Base-by-base conservation (phyloP, 164 flowering plant genomes). In the Taxillus chinensis region DNA sequence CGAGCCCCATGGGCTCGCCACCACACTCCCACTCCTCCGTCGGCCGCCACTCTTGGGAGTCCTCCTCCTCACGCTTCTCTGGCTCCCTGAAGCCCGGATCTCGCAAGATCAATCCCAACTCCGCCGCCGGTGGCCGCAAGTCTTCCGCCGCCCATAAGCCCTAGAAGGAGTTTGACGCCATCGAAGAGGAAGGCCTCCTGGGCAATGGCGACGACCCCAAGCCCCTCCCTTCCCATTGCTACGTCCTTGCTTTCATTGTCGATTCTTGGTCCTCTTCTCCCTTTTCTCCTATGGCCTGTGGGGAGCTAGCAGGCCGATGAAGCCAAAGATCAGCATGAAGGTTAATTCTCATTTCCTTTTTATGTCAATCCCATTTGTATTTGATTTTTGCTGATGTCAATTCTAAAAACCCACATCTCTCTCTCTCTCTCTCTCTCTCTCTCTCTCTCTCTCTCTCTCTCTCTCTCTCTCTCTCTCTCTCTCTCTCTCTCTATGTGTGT, bases 31-130 rank as follows among this genome's bases (percentile, higher is more conserved):
- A 85, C 60, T 89, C 96, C 61, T 86, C 91, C 51, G 64, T 84
- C 8, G 91, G 92, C 27, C 89, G 79, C 65, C 96, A 89, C 77
- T 89, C 96, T 5, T 78, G 96, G 3, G 86, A 89, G 59, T 87
- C 92, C 52, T 87, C 95, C 53, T 74, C 92, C 43, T 85, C 78
- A 64, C 61, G 96, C 7, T 84, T 85, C 69, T 90, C 96, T 51
- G 95, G 96, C 6, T 82, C 89, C 0, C 65, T 86, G 48, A 86
- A 84, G 56, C 90, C 90, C 54, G 84, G 86, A 42, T 81, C 27
- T n/a, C n/a, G n/a, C n/a, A n/a, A n/a, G n/a, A n/a, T n/a, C n/a
- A n/a, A n/a, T n/a, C n/a, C n/a, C n/a, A 79, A 77, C 60, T 72
- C 15, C 38, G 64, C 79, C 2, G 64, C 76, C 41, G 69, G 64